Percentiles rank a stretch among this genome's conserved stretches.
These are phyloP conservation scores for Discostella pseudostelligera DNA, from an alignment of 108 stramenopile species.

Conservation along the genomic window DNA sequence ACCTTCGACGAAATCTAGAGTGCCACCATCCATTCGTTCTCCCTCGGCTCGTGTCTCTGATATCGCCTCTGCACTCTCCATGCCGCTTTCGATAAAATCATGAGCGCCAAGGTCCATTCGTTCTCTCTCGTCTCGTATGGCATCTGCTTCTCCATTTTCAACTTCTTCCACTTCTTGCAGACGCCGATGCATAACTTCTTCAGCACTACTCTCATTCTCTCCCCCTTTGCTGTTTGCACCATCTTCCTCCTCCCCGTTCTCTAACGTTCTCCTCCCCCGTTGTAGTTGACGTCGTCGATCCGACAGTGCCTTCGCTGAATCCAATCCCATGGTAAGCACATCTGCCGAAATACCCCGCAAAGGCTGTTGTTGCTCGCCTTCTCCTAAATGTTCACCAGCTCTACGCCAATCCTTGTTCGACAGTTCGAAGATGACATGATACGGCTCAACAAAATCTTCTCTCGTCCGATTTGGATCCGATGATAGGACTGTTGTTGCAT, in stretches of 20 bases:
- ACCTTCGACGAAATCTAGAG: slow-evolving; percentile 31
- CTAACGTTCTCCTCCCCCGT: slow-evolving; percentile 8
- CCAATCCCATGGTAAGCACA: slow-evolving; percentile 59
- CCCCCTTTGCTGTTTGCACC: slow-evolving; percentile 9
- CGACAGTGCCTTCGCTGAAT: slow-evolving; percentile 47
- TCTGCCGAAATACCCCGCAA: slow-evolving; percentile 64
- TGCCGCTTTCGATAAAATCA: background rate
- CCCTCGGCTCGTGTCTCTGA: slow-evolving; percentile 2
- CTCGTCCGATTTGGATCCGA: background rate
- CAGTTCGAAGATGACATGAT: slow-evolving; percentile 79
- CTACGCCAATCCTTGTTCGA: slow-evolving; percentile 36
- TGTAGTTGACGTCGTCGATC: slow-evolving; percentile 51
- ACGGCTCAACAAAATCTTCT: slow-evolving; percentile 70
- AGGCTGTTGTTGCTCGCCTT: background rate
- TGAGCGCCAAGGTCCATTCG: slow-evolving; percentile 1
- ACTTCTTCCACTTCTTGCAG: slow-evolving; percentile 33
- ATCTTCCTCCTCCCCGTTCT: slow-evolving; percentile 7
- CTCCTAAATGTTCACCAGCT: slow-evolving; percentile 52
- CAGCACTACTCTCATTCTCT: slow-evolving; percentile 2
- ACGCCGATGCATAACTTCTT: slow-evolving; percentile 34
- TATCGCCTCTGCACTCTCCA: background rate
- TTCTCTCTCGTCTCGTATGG: slow-evolving; percentile 7
- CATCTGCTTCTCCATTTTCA: background rate
- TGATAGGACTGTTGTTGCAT: background rate
- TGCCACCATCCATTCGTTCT: slow-evolving; percentile 18